Percentiles rank a stretch among this genome's conserved stretches.
Evolutionary conservation across 1,284 basidiomycete species (phyloP).

Genomic region (Ceratobasidium sp.): DNA sequence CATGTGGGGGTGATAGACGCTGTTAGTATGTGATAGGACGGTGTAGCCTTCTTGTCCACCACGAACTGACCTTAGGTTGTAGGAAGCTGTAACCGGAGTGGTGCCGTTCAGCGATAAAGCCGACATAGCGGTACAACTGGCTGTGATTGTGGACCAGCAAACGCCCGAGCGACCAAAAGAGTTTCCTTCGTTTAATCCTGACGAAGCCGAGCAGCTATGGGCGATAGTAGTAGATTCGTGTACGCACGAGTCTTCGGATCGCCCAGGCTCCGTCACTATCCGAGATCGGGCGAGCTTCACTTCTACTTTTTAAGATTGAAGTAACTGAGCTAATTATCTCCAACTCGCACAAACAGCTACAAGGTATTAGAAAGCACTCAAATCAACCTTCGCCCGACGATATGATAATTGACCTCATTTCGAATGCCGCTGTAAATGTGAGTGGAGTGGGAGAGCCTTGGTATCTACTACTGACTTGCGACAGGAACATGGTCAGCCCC

Average conservation of each 20-base stretch:
- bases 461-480: too few species aligned
- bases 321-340: neutral
- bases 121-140: too few species aligned
- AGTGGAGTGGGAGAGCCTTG: too few species aligned
- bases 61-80: neutral
- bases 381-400: too few species aligned
- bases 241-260: neutral
- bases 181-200: neutral
- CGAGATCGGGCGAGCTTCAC: neutral
- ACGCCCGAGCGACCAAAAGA: neutral
- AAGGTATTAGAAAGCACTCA: too few species aligned
- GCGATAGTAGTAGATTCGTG: neutral
- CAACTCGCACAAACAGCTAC: too few species aligned
- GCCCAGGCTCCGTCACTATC: neutral
- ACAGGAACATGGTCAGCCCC: too few species aligned
- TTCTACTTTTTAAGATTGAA: neutral
- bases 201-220: neutral
- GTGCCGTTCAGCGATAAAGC: neutral
- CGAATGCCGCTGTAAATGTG: too few species aligned
- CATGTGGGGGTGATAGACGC: neutral
- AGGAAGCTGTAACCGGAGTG: neutral
- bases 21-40: slow-evolving; percentile 4
- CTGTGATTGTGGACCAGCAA: neutral
- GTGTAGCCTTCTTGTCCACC: neutral
- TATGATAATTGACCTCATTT: too few species aligned